phyloP scores from a whole-genome alignment of 495 filamentous ascomycete genomes.

The Schizothecium vesticola region DNA sequence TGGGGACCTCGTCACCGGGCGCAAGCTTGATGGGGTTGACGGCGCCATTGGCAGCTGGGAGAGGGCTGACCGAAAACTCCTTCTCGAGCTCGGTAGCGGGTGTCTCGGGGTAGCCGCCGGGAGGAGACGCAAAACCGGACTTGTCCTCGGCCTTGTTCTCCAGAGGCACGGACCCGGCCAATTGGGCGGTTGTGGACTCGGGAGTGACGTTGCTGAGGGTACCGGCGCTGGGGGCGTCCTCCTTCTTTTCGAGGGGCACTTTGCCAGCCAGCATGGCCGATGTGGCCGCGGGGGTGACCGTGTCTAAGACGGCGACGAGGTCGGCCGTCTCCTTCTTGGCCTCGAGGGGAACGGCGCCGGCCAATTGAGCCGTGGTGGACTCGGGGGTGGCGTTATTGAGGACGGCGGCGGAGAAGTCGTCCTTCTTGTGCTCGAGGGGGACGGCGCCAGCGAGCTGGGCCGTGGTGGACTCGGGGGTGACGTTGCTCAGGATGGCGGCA shows the following conservation, averaged over 20 bases:
- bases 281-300: constrained; percentile 64
- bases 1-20: constrained; percentile 76
- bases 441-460: constrained; percentile 62
- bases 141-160: constrained; percentile 33
- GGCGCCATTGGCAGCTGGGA: constrained; percentile 70
- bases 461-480: constrained; percentile 69
- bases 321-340: constrained; percentile 25
- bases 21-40: constrained; percentile 75
- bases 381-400: constrained; percentile 26
- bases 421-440: constrained; percentile 50
- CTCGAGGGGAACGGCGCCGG: constrained; percentile 28
- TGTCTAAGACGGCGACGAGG: constrained; percentile 49
- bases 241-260: constrained; percentile 55
- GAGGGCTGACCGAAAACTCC: constrained; percentile 60
- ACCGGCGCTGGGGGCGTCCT: not conserved
- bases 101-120: constrained; percentile 77
- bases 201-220: constrained; percentile 26
- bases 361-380: constrained; percentile 32
- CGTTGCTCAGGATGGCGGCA: constrained; percentile 35
- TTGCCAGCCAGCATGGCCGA: constrained; percentile 65
- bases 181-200: constrained; percentile 32
- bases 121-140: constrained; percentile 25
- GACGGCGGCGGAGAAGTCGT: not conserved
- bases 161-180: constrained; percentile 29
- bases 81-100: constrained; percentile 49